These are phyloP conservation scores for Austropuccinia psidii DNA, from an alignment of 1,284 basidiomycete genomes.

Conservation along the genomic window DNA sequence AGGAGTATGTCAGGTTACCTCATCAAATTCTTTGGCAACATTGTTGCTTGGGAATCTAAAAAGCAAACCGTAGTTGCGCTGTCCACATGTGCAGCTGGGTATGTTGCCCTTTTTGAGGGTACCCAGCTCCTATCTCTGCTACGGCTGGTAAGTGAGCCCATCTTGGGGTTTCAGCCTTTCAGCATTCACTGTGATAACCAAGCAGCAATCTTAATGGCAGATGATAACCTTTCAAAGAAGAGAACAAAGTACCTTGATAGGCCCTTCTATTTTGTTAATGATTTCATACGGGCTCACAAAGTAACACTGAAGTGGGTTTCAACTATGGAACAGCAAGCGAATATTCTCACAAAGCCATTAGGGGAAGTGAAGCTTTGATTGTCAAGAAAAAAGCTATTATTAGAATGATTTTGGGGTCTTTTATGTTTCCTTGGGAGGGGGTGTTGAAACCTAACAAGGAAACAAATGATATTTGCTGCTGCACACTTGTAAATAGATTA, in stretches of 20 bases:
- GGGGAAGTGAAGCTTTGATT: too few species aligned
- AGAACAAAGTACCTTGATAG: not conserved
- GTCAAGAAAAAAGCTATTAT: too few species aligned
- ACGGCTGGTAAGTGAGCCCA: not conserved
- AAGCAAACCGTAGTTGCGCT: not conserved
- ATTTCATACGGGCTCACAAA: not conserved
- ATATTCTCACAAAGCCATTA: not conserved
- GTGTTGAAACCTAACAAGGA: too few species aligned
- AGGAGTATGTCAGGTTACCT: not conserved
- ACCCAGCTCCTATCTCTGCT: not conserved
- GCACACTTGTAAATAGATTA: too few species aligned
- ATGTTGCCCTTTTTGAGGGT: not conserved
- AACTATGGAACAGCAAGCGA: not conserved
- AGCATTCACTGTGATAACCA: not conserved
- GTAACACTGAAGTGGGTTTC: not conserved
- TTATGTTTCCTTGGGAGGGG: too few species aligned
- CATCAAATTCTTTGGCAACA: not conserved
- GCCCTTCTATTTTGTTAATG: not conserved
- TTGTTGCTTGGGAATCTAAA: not conserved
- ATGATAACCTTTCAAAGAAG: not conserved
- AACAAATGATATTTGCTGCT: too few species aligned
- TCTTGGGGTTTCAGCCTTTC: not conserved
- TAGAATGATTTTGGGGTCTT: too few species aligned
- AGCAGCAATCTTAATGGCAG: not conserved
- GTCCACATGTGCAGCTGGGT: slow-evolving; percentile 8